Percentiles rank a stretch among this genome's conserved stretches.
phyloP scores from a whole-genome alignment of 352 stramenopile genomes.

The Blastocystis sp. region DNA sequence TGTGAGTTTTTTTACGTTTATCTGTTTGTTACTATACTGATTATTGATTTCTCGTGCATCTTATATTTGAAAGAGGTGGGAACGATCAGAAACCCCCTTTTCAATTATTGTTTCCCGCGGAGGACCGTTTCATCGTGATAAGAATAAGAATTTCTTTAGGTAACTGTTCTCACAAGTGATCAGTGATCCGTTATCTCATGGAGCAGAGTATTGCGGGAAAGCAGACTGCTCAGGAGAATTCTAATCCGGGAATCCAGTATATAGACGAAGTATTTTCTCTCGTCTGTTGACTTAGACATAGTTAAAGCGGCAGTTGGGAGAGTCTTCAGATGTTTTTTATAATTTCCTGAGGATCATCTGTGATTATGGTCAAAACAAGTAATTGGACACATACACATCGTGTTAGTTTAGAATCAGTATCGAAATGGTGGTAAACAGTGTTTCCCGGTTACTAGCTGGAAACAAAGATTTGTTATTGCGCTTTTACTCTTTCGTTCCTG shows the following conservation, averaged over 20 bases:
- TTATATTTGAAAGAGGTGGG: too few relatives aligned
- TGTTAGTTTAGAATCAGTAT: not conserved
- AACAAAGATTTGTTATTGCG: not conserved
- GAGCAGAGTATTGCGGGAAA: not conserved
- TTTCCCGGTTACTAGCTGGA: not conserved
- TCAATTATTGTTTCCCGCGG: not conserved
- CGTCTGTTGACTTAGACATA: not conserved
- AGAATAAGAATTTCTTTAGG: too few relatives aligned
- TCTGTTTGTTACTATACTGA: too few relatives aligned
- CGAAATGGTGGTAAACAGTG: not conserved
- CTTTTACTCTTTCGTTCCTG: conserved; percentile 25
- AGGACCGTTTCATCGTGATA: not conserved
- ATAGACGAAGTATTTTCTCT: not conserved
- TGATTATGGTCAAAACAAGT: not conserved
- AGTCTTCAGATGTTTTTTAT: not conserved
- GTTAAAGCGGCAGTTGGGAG: not conserved
- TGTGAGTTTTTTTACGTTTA: not conserved
- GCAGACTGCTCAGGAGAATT: not conserved
- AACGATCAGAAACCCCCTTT: too few relatives aligned
- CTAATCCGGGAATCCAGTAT: not conserved
- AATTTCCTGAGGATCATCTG: not conserved
- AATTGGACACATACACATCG: not conserved
- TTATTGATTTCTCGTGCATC: too few relatives aligned
- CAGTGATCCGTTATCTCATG: not conserved
- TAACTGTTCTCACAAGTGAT: too few relatives aligned